Conservation (phyloP, 2,329 filamentous ascomycete genomes). For the Proliferodiscus dingleyae region DNA sequence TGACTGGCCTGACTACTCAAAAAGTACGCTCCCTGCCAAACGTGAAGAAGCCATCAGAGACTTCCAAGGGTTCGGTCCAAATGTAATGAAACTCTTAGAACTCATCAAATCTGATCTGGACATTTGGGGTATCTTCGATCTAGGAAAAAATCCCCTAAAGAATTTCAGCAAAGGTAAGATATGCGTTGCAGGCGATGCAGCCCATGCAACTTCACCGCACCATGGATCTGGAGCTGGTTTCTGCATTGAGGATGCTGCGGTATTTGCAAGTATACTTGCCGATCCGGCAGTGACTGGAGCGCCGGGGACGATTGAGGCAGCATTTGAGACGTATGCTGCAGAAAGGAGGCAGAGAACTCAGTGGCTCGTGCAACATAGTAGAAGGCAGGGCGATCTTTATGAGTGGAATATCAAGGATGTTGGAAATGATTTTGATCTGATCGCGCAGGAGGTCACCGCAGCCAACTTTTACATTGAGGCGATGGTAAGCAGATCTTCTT, state of each 20-base stretch:
- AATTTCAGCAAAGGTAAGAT: constrained; percentile 38
- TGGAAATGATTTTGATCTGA: too few relatives aligned
- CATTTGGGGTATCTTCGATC: constrained; percentile 44
- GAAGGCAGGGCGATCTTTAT: neutral
- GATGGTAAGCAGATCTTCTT: too few relatives aligned
- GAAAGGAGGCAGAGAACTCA: neutral
- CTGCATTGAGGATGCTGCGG: constrained; percentile 46
- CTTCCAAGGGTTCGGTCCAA: constrained; percentile 38
- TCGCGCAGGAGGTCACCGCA: too few relatives aligned
- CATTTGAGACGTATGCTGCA: neutral
- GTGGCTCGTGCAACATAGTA: neutral
- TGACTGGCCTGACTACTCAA: constrained; percentile 33
- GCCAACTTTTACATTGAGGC: too few relatives aligned
- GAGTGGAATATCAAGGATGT: neutral
- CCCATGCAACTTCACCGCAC: constrained; percentile 54
- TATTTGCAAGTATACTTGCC: constrained; percentile 39
- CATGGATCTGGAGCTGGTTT: constrained; percentile 53
- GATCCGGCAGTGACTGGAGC: neutral
- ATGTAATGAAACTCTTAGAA: constrained; percentile 3
- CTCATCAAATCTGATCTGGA: constrained; percentile 32
- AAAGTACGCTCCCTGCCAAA: constrained; percentile 35
- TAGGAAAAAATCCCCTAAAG: constrained; percentile 31
- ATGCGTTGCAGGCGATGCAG: constrained; percentile 54
- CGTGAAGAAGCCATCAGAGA: constrained; percentile 37
- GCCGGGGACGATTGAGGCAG: neutral